A percentile compares a stretch with the other conserved stretches of the same genome.
These are phyloP conservation scores for Metschnikowia santaceciliae DNA, from an alignment of 805 yeast species.

Conservation along the genomic window DNA sequence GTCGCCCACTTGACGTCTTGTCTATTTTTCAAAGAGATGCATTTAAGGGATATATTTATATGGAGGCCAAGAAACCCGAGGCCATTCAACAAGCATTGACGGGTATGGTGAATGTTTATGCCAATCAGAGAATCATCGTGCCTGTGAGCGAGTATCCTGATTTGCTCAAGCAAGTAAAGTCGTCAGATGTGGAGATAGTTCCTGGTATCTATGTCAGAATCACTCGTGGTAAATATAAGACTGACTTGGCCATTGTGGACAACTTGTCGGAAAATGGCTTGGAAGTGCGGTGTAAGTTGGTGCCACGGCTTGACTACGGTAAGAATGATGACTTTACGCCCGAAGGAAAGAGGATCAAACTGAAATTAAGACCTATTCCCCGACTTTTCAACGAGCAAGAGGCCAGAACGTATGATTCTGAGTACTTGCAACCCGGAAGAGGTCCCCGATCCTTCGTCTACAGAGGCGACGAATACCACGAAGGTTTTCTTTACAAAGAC, in stretches of 20 bases:
- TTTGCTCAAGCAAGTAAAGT: constrained; percentile 80
- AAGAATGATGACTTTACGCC: constrained; percentile 50
- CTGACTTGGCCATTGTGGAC: constrained; percentile 90
- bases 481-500: constrained; percentile 84
- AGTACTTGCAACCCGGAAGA: constrained; percentile 61
- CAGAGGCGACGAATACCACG: constrained; percentile 82
- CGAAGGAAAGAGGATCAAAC: constrained; percentile 43
- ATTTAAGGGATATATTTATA: constrained; percentile 85
- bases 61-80: constrained; percentile 90
- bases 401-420: constrained; percentile 80
- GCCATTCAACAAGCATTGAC: constrained; percentile 85
- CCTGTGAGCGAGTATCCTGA: constrained; percentile 96
- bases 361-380: constrained; percentile 76
- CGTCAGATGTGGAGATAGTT: constrained; percentile 79
- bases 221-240: constrained; percentile 85
- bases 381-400: constrained; percentile 84
- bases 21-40: constrained; percentile 94
- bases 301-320: constrained; percentile 93
- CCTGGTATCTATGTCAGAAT: constrained; percentile 93
- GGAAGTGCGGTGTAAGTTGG: constrained; percentile 88
- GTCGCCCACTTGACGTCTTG: constrained; percentile 75
- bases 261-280: constrained; percentile 91
- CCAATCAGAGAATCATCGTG: constrained; percentile 71
- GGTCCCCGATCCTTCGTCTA: constrained; percentile 63
- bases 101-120: constrained; percentile 85